Evolutionary conservation across 345 rosid genomes (phyloP), one percentile per base, ranked within the genome.

Genomic region (Salix purpurea): DNA sequence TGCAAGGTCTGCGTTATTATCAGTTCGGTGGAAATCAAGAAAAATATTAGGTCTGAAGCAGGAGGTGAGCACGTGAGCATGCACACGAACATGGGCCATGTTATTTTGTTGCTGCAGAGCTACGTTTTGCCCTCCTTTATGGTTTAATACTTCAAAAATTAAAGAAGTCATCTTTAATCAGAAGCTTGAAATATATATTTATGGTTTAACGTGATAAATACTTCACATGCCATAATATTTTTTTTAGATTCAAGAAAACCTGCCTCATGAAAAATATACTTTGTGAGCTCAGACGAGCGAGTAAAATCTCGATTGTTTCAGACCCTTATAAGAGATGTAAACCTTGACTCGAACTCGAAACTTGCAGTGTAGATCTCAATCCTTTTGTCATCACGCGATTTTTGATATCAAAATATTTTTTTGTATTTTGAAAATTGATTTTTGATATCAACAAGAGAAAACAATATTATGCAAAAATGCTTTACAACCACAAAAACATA

Each of bases 1-100:
- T 32, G 16, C 16, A 62, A 60, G 74, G 61, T 74, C 86, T 76
- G 11, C 73, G 37, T 34, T 34, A 56, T 54, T 26, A 76, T 78
- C 75, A 64, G 50, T 65, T 67, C 34, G 21, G 58, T 30, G 62
- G 23, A 62, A 21, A 62, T 24, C 52, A 72, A 30, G 19, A 48
- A 1, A 32, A 71, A 44, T 12, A 40, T 34, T 30, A 66, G 52
- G 71, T 48, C 50, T 46, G 42, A 28, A 26, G 40, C 56, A 32
- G 5, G 24, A 21, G 50, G 78, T 15, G 37, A 56, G 36, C 73
- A 76, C 73, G 78, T 76, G 73, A 39, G 3, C 67, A 58, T 0
- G 64, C 64, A 37, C 37, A 24, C 15, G 39, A 69, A 67, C 18
- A 56, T 67, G 73, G 10, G 61, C 23, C 67, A 18, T 52, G 46